phyloP scores from a whole-genome alignment of 129 eudicot genomes.

The Smallanthus sonchifolius region DNA sequence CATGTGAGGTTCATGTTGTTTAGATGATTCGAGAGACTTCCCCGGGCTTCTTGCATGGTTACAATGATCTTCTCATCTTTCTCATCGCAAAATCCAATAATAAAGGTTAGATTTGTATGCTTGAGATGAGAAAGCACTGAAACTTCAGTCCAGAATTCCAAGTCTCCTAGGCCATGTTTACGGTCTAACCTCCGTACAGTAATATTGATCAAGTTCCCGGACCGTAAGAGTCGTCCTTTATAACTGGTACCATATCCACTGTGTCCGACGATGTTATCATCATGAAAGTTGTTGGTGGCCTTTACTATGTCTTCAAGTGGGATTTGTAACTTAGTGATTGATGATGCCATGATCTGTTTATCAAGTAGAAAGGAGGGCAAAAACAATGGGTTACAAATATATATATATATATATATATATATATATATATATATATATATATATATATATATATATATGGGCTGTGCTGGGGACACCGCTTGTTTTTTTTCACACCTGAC shows the following conservation, averaged over 20 bases:
- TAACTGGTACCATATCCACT: not conserved
- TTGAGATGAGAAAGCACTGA: not conserved
- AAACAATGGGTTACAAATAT: too few relatives aligned
- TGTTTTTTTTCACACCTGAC: too few relatives aligned
- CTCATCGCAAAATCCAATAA: too few relatives aligned
- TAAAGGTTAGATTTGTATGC: not conserved
- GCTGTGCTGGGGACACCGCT: too few relatives aligned
- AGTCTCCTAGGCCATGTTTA: not conserved
- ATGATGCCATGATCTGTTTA: not conserved
- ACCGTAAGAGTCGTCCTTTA: not conserved
- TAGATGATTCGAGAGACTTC: not conserved
- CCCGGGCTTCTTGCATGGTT: not conserved
- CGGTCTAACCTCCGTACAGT: not conserved
- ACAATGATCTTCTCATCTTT: too few relatives aligned
- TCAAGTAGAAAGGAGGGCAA: not conserved
- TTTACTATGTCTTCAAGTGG: not conserved
- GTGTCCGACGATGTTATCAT: not conserved
- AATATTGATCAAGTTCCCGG: not conserved
- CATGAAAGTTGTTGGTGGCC: not conserved
- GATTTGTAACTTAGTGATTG: not conserved
- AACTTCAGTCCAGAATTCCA: not conserved
- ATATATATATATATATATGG: too few relatives aligned
- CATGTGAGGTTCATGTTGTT: not conserved
- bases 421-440: too few relatives aligned
- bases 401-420: too few relatives aligned